Conservation (phyloP, 169 alveolate species). For the Eimeria praecox region DNA sequence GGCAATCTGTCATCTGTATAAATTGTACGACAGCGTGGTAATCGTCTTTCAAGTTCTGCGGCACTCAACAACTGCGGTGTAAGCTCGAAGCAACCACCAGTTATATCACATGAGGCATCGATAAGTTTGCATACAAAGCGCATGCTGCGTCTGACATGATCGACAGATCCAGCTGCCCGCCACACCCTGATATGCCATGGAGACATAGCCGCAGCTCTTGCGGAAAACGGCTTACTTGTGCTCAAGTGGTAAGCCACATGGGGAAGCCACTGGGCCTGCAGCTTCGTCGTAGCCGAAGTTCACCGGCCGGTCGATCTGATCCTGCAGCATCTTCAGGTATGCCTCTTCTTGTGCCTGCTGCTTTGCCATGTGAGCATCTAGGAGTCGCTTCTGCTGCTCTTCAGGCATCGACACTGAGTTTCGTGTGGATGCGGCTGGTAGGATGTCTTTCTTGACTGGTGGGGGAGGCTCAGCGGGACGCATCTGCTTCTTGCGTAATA, state of each 20-base stretch:
- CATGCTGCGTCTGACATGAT: background rate
- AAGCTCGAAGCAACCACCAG: background rate
- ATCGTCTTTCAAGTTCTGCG: background rate
- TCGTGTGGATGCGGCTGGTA: background rate
- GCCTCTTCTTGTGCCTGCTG: conserved; percentile 72
- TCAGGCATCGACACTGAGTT: background rate
- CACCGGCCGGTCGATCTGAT: conserved; percentile 8
- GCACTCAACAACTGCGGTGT: background rate
- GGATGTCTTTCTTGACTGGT: background rate
- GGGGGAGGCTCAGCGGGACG: background rate
- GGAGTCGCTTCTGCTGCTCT: background rate
- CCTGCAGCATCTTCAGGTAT: background rate
- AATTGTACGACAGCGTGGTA: background rate
- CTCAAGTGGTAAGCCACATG: background rate
- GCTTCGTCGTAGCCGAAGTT: conserved; percentile 58
- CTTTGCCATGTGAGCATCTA: conserved; percentile 57
- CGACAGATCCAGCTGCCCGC: background rate
- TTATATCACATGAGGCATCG: background rate
- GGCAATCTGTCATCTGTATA: background rate
- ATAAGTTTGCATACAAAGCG: too few relatives aligned
- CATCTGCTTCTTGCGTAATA: background rate
- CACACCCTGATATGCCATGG: background rate
- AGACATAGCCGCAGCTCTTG: background rate
- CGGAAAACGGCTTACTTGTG: background rate
- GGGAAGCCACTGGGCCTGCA: conserved; percentile 56